phyloP scores from a whole-genome alignment of 2,329 filamentous ascomycete genomes.

The Trichoderma atrobrunneum region DNA sequence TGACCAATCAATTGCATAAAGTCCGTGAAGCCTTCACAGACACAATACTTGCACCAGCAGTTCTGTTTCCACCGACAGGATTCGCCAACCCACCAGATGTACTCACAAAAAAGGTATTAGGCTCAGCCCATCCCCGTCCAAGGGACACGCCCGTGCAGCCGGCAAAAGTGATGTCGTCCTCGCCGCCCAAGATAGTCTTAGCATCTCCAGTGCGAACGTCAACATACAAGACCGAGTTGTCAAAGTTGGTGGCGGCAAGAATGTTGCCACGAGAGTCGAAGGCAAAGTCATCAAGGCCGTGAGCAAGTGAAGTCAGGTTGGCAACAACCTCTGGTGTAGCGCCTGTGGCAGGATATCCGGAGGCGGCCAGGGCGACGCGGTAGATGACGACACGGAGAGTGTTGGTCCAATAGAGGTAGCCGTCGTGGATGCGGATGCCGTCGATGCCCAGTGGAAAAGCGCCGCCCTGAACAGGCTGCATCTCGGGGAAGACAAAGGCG shows the following conservation, averaged over 20 bases:
- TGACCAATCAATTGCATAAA: background rate
- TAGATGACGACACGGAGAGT: background rate
- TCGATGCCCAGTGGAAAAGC: background rate
- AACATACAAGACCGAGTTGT: background rate
- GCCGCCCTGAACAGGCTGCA: background rate
- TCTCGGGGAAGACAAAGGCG: background rate
- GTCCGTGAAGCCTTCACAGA: background rate
- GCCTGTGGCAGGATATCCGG: background rate
- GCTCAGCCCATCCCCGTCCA: background rate
- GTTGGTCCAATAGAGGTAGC: background rate
- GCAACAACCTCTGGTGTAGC: background rate
- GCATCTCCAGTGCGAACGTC: slow-evolving; percentile 14
- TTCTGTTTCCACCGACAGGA: background rate
- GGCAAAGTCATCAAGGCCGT: background rate
- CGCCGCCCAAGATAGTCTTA: background rate
- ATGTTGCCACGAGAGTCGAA: background rate
- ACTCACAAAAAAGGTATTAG: background rate
- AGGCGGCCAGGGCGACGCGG: background rate
- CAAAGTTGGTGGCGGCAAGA: background rate
- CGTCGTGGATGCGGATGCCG: background rate
- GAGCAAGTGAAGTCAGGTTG: background rate
- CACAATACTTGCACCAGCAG: background rate
- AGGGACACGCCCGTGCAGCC: background rate
- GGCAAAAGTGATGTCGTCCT: background rate
- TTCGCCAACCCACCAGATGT: background rate